Base-by-base conservation (phyloP, 2,329 filamentous ascomycete species). In the Trichoderma lentiforme region DNA sequence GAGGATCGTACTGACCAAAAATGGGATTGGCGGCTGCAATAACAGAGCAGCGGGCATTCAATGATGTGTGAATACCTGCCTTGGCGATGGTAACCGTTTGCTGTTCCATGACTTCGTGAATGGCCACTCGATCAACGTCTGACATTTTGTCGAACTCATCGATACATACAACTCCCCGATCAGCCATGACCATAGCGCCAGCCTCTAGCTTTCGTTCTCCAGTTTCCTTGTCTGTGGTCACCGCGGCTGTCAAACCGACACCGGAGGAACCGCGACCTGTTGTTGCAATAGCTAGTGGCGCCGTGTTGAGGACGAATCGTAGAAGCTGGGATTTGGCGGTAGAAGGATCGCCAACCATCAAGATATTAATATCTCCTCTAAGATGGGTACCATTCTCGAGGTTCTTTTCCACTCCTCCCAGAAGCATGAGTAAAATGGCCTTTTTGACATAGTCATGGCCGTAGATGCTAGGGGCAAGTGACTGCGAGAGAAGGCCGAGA, bases 101-200 rank as follows among this genome's bases (percentile, higher is more conserved):
- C 84, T 99, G 96, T 83, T 99, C 96, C 96, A 99, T 99, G 75
- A 99, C 96, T 93, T 99, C 96, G 88, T 99, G 96, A 77, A 99
- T 99, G 61, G 96, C 96, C 4, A 99, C 96, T 80, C 96, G 91
- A 82, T 99, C 96, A 72, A 98, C 92, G 80, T 99, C 96, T 71
- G 94, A 98, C 96, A 99, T 99, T 83, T 99, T 99, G 85, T 99
- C 96, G 76, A 99, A 99, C 79, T 99, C 96, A 80, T 99, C 96
- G 76, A 99, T 99, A 84, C 96, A 99, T 39, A 99, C 96, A 12
- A 99, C 95, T 76, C 96, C 96, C 74, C 96, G 92, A 81, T 99
- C 96, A 74, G 91, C 96, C 79, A 99, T 93, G 73, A 99, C 96
- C 96, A 99, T 99, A 75, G 96, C 96, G 88, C 96, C 96, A 18